Evolutionary conservation across 2,329 filamentous ascomycete genomes (phyloP).

Genomic region (Teratosphaeria gauchensis): DNA sequence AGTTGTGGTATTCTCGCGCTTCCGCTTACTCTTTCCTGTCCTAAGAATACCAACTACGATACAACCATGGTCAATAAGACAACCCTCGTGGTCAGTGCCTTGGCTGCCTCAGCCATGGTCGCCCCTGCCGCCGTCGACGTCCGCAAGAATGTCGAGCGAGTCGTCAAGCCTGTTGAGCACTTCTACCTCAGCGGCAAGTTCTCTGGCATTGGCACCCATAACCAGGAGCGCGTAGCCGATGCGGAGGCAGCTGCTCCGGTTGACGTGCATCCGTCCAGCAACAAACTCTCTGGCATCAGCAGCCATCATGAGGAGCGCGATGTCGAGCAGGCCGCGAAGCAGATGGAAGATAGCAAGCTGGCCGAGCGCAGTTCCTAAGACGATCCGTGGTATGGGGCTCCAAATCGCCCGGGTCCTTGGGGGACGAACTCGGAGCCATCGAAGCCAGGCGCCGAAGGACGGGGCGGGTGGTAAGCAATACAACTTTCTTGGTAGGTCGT

Average conservation of each 20-base stretch:
- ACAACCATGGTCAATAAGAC: not conserved
- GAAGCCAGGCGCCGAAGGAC: not conserved
- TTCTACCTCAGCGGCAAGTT: not conserved
- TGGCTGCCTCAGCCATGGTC: not conserved
- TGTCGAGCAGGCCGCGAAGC: not conserved
- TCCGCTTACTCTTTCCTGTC: not conserved
- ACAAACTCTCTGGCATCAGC: not conserved
- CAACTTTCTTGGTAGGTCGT: too few relatives aligned
- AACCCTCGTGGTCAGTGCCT: not conserved
- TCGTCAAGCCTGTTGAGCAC: not conserved
- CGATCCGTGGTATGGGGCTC: not conserved
- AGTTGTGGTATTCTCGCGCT: not conserved
- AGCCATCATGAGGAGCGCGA: not conserved
- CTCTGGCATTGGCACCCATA: not conserved
- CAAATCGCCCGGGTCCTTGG: not conserved
- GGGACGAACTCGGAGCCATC: not conserved
- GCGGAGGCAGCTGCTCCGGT: too few relatives aligned
- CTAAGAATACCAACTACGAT: not conserved
- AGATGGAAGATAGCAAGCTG: not conserved
- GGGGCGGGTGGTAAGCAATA: not conserved
- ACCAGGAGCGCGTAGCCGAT: not conserved
- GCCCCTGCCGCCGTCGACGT: not conserved
- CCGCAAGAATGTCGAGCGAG: not conserved
- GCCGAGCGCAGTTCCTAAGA: not conserved
- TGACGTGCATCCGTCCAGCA: not conserved